Evolutionary conservation across 1,284 basidiomycete genomes (phyloP).

Genomic region (Pascua sp.): DNA sequence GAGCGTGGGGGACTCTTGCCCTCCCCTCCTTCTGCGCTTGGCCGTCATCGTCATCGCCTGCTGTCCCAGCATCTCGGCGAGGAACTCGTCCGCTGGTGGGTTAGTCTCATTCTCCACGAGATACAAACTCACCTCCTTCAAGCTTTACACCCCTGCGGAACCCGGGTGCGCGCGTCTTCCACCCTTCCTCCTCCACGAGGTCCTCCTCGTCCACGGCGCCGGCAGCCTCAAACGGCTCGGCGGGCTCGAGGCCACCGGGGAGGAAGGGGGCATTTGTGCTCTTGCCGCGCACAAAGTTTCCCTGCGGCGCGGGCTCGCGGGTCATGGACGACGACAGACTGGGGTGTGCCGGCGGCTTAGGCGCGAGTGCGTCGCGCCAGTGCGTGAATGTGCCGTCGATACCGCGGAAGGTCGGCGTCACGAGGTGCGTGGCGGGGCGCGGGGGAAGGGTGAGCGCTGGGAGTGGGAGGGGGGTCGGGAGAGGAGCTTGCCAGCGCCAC

Average conservation of each 20-base stretch:
- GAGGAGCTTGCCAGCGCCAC: conserved; percentile 43
- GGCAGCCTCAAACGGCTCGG: conserved; percentile 22
- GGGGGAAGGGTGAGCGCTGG: conserved; percentile 62
- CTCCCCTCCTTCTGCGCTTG: conserved; percentile 32
- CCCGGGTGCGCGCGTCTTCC: conserved; percentile 44
- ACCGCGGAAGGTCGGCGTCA: conserved; percentile 72
- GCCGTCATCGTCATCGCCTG: conserved; percentile 39
- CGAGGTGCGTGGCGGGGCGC: conserved; percentile 69
- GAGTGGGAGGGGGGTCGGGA: conserved; percentile 31
- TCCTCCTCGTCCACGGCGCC: conserved; percentile 34
- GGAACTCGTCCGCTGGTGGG: conserved; percentile 40
- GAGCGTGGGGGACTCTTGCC: conserved; percentile 33
- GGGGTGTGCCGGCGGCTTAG: conserved; percentile 56
- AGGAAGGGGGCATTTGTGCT: conserved; percentile 86
- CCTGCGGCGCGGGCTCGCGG: conserved; percentile 70
- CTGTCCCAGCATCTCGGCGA: conserved; percentile 43
- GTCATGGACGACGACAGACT: conserved; percentile 77
- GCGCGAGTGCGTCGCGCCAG: conserved; percentile 61
- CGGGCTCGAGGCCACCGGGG: conserved; percentile 70
- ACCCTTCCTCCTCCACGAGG: conserved; percentile 41
- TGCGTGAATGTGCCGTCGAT: conserved; percentile 74
- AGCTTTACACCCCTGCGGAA: conserved; percentile 41
- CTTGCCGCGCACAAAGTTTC: conserved; percentile 87
- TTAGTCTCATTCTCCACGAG: conserved; percentile 5
- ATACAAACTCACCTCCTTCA: conserved; percentile 33